A percentile compares a stretch with the other conserved stretches of the same genome.
Conservation (phyloP, 768 basidiomycete genomes). For the Termitomyces sp. region DNA sequence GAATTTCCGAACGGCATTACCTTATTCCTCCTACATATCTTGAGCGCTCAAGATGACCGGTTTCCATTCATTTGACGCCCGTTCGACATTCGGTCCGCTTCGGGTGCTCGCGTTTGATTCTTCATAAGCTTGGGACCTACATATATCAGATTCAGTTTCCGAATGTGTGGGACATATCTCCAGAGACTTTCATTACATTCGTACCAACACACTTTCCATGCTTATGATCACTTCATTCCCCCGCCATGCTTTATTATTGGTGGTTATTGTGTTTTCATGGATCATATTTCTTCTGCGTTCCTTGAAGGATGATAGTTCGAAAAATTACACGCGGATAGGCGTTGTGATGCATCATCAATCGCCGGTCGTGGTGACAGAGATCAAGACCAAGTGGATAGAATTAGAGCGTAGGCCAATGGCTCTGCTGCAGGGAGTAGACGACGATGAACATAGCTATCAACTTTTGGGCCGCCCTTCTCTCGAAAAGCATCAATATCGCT, state of each 20-base stretch:
- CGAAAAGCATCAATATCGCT: constrained; percentile 29
- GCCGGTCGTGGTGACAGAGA: not conserved
- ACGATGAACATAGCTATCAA: not conserved
- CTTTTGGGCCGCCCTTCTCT: constrained; percentile 32
- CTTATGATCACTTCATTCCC: not conserved
- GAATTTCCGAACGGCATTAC: too few relatives aligned
- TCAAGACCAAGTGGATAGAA: not conserved
- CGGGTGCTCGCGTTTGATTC: too few relatives aligned
- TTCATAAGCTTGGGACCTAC: too few relatives aligned
- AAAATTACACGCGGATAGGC: not conserved
- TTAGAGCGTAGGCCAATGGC: not conserved
- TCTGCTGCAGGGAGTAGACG: not conserved
- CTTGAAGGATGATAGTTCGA: not conserved
- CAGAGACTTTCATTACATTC: not conserved
- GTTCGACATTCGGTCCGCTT: too few relatives aligned
- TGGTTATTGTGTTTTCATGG: not conserved
- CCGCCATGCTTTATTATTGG: not conserved
- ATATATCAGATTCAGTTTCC: too few relatives aligned
- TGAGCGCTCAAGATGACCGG: too few relatives aligned
- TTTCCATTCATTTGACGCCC: too few relatives aligned
- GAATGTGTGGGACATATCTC: too few relatives aligned
- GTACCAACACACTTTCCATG: not conserved
- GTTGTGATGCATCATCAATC: not conserved
- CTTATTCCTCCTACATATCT: too few relatives aligned
- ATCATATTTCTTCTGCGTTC: not conserved